Conservation (phyloP, 345 rosid genomes). For the Orychophragmus violaceus region DNA sequence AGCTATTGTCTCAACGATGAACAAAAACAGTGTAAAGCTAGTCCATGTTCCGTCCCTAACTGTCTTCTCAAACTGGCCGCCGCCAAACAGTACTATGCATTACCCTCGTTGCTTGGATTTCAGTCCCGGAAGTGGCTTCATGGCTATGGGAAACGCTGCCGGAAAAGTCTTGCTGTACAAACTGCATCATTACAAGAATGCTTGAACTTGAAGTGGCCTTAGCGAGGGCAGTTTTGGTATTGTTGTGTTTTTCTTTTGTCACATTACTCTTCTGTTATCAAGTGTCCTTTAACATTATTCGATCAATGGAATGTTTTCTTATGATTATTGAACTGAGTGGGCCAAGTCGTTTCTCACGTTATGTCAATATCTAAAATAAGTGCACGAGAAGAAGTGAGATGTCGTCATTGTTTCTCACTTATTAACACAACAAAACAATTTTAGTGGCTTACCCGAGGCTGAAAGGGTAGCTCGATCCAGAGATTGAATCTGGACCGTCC, state of each 20-base stretch:
- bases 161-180: conserved; percentile 80
- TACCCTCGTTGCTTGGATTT: conserved; percentile 85
- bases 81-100: conserved; percentile 43
- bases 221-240: conserved; percentile 8
- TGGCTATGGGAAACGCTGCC: conserved; percentile 84
- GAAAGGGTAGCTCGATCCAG: conserved; percentile 17
- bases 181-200: conserved; percentile 75
- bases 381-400: conserved; percentile 5
- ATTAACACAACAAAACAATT: not conserved
- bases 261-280: conserved; percentile 11
- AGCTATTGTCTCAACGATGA: conserved; percentile 72
- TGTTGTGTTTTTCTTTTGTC: not conserved
- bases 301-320: conserved; percentile 5
- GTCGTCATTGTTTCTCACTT: conserved; percentile 20
- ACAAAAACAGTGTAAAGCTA: conserved; percentile 71
- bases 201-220: conserved; percentile 52
- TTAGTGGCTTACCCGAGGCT: conserved; percentile 8
- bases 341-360: conserved; percentile 3
- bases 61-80: conserved; percentile 80
- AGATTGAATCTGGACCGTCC: conserved; percentile 26
- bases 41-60: conserved; percentile 66
- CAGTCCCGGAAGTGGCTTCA: conserved; percentile 90
- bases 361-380: conserved; percentile 2
- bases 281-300: not conserved
- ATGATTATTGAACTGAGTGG: conserved; percentile 6